Conservation (phyloP, 306 rosid species). For the Vigna radiata region DNA sequence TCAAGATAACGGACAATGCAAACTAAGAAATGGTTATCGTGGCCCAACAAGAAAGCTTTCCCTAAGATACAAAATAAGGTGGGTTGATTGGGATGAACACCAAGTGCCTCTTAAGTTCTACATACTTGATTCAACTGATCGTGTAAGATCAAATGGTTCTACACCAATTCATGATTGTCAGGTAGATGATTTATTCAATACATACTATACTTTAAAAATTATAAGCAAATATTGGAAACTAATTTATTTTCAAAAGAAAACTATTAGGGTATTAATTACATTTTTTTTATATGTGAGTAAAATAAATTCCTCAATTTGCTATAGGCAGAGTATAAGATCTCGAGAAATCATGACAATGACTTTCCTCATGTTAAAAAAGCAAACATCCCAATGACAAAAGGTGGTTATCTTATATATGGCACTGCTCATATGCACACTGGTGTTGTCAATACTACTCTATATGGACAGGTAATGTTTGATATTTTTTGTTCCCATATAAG, state of each 20-base stretch:
- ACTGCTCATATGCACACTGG: neutral
- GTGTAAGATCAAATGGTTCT: neutral
- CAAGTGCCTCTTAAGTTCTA: conserved; percentile 27
- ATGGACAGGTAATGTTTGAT: too few relatives aligned
- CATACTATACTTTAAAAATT: too few relatives aligned
- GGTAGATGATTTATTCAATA: neutral
- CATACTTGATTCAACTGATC: neutral
- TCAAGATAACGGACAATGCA: neutral
- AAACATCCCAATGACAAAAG: neutral
- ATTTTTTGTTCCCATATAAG: too few relatives aligned
- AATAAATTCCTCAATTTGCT: too few relatives aligned
- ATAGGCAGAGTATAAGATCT: neutral
- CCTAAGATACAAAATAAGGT: conserved; percentile 29
- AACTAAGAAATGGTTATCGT: neutral
- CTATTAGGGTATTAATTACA: too few relatives aligned
- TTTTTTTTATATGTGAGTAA: too few relatives aligned
- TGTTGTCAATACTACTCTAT: neutral
- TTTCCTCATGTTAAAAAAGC: neutral
- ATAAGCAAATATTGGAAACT: too few relatives aligned
- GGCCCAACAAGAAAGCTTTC: neutral
- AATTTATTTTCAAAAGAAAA: too few relatives aligned
- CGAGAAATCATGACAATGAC: neutral
- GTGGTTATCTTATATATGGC: neutral
- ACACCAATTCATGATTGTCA: neutral
- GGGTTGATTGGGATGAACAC: conserved; percentile 21